Evolutionary conservation across 2,329 filamentous ascomycete genomes (phyloP).

Genomic region (Aspergillus piperis): DNA sequence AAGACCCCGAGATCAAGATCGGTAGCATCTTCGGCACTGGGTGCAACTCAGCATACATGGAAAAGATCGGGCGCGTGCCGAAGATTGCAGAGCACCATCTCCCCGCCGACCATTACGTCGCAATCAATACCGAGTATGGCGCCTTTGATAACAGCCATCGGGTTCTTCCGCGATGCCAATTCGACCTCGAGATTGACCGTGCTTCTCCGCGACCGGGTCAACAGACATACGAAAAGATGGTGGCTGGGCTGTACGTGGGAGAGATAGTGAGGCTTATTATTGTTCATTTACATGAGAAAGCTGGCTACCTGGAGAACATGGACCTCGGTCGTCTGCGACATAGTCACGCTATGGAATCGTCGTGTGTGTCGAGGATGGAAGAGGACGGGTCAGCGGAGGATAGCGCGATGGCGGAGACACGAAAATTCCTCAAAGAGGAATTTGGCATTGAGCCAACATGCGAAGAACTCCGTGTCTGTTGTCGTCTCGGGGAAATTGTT

Average conservation of each 20-base stretch:
- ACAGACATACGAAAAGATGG: slow-evolving; percentile 96
- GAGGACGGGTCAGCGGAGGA: slow-evolving; percentile 75
- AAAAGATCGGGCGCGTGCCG: slow-evolving; percentile 76
- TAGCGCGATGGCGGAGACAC: slow-evolving; percentile 76
- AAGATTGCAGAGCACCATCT: slow-evolving; percentile 83
- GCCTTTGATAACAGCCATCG: slow-evolving; percentile 86
- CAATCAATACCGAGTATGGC: slow-evolving; percentile 93
- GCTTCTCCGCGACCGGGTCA: slow-evolving; percentile 88
- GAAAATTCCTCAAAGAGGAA: slow-evolving; percentile 74
- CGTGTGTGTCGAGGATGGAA: slow-evolving; percentile 87
- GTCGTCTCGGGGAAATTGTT: slow-evolving; percentile 87
- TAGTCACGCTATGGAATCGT: slow-evolving; percentile 82
- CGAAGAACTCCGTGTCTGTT: slow-evolving; percentile 81
- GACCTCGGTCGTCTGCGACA: slow-evolving; percentile 75
- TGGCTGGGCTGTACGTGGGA: slow-evolving; percentile 86
- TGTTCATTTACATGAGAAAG: slow-evolving; percentile 76
- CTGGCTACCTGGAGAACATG: slow-evolving; percentile 76
- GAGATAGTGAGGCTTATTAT: slow-evolving; percentile 87
- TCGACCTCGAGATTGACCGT: slow-evolving; percentile 76
- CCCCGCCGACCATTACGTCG: slow-evolving; percentile 73
- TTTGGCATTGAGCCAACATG: slow-evolving; percentile 64
- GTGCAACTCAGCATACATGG: slow-evolving; percentile 95
- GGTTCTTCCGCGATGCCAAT: slow-evolving; percentile 64
- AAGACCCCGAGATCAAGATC: slow-evolving; percentile 80
- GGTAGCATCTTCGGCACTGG: slow-evolving; percentile 96